phyloP scores from a whole-genome alignment of 441 rosid species.

The Dalechampia spathulata region DNA sequence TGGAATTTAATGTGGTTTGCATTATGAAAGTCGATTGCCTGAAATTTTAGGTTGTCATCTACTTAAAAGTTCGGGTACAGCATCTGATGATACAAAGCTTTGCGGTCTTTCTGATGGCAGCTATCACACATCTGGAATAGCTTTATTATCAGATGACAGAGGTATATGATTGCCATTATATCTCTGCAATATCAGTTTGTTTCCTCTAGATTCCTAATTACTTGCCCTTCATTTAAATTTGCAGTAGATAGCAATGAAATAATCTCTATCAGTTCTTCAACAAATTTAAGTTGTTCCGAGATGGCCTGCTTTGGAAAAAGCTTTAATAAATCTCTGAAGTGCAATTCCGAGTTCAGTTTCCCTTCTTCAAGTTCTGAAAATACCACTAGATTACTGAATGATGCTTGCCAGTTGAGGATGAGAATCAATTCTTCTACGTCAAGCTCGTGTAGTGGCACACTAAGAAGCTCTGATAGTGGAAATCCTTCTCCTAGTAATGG shows the following conservation, averaged over 20 bases:
- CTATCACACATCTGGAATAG: conserved; percentile 29
- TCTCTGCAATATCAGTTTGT: conserved; percentile 11
- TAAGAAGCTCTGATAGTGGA: conserved; percentile 35
- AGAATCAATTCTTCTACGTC: conserved; percentile 46
- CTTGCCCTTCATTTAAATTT: conserved; percentile 19
- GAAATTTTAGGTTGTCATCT: conserved; percentile 49
- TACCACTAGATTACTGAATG: conserved; percentile 33
- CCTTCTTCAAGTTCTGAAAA: conserved; percentile 41
- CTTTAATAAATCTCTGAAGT: conserved; percentile 40
- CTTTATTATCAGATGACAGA: conserved; percentile 28
- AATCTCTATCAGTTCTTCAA: conserved; percentile 48
- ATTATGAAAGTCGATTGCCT: conserved; percentile 20
- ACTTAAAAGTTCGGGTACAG: conserved; percentile 26
- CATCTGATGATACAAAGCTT: conserved; percentile 21
- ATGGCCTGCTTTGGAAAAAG: conserved; percentile 27
- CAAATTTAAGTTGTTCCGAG: conserved; percentile 35
- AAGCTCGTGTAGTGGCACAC: conserved; percentile 42
- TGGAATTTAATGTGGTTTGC: background rate
- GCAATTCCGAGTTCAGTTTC: conserved; percentile 33
- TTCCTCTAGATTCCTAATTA: conserved; percentile 6
- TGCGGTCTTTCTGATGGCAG: conserved; percentile 32
- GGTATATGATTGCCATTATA: conserved; percentile 36
- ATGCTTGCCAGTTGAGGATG: conserved; percentile 36
- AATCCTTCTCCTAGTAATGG: conserved; percentile 28
- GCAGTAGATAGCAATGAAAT: conserved; percentile 48